phyloP scores from a whole-genome alignment of 805 yeast genomes.

The Schwanniomyces pseudopolymorphus region DNA sequence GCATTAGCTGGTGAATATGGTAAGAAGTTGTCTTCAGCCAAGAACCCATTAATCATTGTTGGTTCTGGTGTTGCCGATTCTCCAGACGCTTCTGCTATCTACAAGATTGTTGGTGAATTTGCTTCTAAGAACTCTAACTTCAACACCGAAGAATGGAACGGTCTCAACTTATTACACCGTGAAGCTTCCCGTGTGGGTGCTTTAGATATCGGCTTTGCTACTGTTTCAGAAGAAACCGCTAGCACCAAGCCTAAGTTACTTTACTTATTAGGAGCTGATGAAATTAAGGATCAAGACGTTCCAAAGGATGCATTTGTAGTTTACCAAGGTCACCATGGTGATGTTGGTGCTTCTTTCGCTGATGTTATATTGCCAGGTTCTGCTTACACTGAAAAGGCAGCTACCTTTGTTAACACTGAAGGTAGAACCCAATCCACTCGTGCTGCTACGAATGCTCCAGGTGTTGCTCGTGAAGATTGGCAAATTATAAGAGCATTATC shows the following conservation, averaged over 20 bases:
- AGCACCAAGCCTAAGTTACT: slow-evolving; percentile 65
- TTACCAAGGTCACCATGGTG: slow-evolving; percentile 93
- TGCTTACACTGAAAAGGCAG: slow-evolving; percentile 85
- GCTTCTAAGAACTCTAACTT: slow-evolving; percentile 56
- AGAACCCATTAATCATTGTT: slow-evolving; percentile 73
- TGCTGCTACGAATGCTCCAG: slow-evolving; percentile 87
- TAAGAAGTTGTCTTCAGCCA: slow-evolving; percentile 60
- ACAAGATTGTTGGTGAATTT: slow-evolving; percentile 59
- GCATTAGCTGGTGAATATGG: slow-evolving; percentile 74
- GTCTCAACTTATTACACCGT: slow-evolving; percentile 76
- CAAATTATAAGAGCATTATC: slow-evolving; percentile 79
- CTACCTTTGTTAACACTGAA: slow-evolving; percentile 85
- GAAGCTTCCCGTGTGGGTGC: slow-evolving; percentile 89
- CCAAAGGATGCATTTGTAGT: slow-evolving; percentile 86
- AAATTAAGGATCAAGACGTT: slow-evolving; percentile 62
- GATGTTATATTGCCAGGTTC: slow-evolving; percentile 85
- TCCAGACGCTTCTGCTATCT: slow-evolving; percentile 60
- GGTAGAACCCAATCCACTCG: slow-evolving; percentile 84
- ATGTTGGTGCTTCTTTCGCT: slow-evolving; percentile 81
- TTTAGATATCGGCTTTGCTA: slow-evolving; percentile 76
- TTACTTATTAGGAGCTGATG: slow-evolving; percentile 84
- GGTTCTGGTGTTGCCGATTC: slow-evolving; percentile 79
- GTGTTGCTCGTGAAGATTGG: slow-evolving; percentile 92
- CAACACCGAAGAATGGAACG: slow-evolving; percentile 76
- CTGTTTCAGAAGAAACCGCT: slow-evolving; percentile 46